phyloP scores from a whole-genome alignment of 2,329 filamentous ascomycete species.

The Exophiala viscosa region DNA sequence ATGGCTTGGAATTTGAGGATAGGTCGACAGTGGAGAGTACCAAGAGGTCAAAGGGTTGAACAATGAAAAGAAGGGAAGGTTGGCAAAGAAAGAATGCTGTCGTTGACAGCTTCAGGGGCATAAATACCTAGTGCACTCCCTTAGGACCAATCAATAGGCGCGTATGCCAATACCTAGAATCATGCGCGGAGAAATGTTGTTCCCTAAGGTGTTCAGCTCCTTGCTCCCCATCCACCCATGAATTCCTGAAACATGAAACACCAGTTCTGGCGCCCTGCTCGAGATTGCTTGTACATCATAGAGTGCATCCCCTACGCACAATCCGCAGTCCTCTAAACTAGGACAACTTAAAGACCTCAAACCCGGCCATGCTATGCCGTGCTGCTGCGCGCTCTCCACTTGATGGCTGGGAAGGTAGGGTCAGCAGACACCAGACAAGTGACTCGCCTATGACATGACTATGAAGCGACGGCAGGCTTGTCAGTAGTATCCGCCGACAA shows the following conservation, averaged over 20 bases:
- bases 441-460: no score
- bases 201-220: neutral
- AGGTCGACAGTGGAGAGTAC: neutral
- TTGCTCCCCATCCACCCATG: constrained; percentile 1
- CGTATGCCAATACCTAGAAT: constrained; percentile 5
- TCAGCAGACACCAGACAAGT: no score
- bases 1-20: neutral
- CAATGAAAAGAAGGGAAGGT: neutral
- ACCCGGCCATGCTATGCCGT: no score
- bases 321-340: no score
- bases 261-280: neutral
- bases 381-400: no score
- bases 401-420: no score
- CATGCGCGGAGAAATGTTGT: neutral
- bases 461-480: no score
- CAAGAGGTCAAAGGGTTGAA: neutral
- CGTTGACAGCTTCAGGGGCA: constrained; percentile 6
- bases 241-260: constrained; percentile 9
- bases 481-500: no score
- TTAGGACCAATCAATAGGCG: constrained; percentile 16
- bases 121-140: constrained; percentile 6
- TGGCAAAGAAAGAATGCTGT: neutral
- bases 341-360: no score
- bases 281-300: neutral
- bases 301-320: no score